Percentiles rank a stretch among this genome's conserved stretches.
Evolutionary conservation across 1,139 yeast species (phyloP).

Genomic region (Debaryomyces nepalensis): DNA sequence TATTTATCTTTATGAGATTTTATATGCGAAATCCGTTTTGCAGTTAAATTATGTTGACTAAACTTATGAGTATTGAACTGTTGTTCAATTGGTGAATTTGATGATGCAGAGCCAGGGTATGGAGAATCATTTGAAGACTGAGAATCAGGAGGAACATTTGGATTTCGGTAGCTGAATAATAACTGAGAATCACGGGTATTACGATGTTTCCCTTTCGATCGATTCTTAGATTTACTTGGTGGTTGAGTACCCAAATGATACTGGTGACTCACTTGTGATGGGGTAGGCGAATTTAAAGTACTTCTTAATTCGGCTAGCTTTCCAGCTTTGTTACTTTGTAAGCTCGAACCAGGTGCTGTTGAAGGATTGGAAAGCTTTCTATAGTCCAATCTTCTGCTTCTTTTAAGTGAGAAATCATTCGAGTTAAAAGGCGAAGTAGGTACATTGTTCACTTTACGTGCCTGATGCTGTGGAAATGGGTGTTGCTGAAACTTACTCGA

Average conservation of each 20-base stretch:
- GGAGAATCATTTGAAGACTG: constrained; percentile 25
- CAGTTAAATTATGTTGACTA: constrained; percentile 24
- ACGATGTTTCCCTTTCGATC: constrained; percentile 13
- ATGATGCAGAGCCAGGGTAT: constrained; percentile 24
- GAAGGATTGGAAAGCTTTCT: constrained; percentile 30
- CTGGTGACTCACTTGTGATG: constrained; percentile 12
- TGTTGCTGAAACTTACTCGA: background rate
- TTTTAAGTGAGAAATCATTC: constrained; percentile 39
- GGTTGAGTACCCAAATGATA: constrained; percentile 9
- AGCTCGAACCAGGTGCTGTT: constrained; percentile 28
- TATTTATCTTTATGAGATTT: constrained; percentile 14
- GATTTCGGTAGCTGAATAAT: constrained; percentile 37
- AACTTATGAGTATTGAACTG: constrained; percentile 22
- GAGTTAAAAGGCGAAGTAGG: background rate
- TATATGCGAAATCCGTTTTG: constrained; percentile 24
- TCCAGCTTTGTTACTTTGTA: constrained; percentile 36
- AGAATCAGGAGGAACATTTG: constrained; percentile 20
- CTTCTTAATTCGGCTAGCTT: constrained; percentile 40
- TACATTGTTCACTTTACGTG: background rate
- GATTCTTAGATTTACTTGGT: constrained; percentile 11
- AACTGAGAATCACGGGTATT: constrained; percentile 36
- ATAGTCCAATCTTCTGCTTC: constrained; percentile 50
- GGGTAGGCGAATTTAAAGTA: constrained; percentile 23
- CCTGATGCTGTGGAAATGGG: constrained; percentile 1
- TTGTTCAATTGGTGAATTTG: constrained; percentile 20